phyloP scores from a whole-genome alignment of 139 green algal species.

The Pseudopediastrum boryanum region DNA sequence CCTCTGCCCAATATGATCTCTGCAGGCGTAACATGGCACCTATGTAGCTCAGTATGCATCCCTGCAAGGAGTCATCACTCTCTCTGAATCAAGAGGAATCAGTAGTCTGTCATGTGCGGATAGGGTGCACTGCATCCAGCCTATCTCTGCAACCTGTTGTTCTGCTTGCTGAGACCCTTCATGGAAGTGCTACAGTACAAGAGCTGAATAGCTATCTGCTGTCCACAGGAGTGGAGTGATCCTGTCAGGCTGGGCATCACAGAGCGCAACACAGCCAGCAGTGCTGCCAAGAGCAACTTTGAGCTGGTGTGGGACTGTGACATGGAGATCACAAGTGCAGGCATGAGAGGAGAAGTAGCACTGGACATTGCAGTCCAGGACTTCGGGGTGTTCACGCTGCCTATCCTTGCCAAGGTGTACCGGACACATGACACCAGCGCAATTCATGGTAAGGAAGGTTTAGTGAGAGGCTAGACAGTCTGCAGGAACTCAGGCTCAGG shows the following conservation, averaged over 20 bases:
- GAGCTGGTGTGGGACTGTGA: slow-evolving; percentile 31
- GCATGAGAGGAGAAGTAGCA: slow-evolving; percentile 14
- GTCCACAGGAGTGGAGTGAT: slow-evolving; percentile 26
- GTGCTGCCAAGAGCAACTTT: slow-evolving; percentile 1
- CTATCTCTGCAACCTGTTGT: no score
- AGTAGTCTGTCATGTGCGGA: no score
- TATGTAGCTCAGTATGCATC: no score
- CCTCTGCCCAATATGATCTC: no score
- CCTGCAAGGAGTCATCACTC: no score
- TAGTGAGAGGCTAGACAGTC: no score
- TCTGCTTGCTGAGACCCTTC: no score
- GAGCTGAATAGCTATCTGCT: neutral
- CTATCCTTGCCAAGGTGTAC: slow-evolving; percentile 38
- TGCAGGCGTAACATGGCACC: no score
- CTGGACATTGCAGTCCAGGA: slow-evolving; percentile 30
- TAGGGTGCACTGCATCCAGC: no score
- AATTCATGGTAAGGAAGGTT: slow-evolving; percentile 1
- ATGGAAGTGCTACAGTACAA: no score
- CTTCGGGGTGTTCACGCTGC: slow-evolving; percentile 26
- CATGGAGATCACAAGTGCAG: slow-evolving; percentile 20
- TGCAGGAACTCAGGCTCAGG: no score
- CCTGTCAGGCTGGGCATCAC: slow-evolving; percentile 12
- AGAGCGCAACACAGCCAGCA: slow-evolving; percentile 24
- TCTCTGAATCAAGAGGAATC: no score
- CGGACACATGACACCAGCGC: slow-evolving; percentile 2